Conservation (phyloP, 768 basidiomycete genomes). For the Phlebiopsis flavidoalba region DNA sequence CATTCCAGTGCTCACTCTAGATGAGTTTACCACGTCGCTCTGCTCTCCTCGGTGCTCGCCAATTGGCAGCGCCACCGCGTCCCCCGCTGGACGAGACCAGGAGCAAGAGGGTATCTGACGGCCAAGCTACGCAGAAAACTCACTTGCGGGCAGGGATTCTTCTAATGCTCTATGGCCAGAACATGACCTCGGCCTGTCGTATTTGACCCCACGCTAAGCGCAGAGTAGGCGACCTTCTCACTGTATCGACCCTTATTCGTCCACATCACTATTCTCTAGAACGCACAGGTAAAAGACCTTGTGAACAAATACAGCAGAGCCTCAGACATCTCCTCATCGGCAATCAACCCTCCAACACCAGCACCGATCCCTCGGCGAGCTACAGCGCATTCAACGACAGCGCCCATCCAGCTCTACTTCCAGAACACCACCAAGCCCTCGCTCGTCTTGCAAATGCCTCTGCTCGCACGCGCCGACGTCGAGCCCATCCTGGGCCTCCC, state of each 20-base stretch:
- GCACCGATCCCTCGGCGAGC: slow-evolving; percentile 20
- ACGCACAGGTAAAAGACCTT: slow-evolving; percentile 22
- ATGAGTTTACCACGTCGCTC: slow-evolving; percentile 1
- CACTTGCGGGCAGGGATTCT: not conserved
- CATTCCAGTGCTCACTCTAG: not conserved
- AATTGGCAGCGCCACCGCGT: slow-evolving; percentile 3
- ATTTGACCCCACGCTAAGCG: slow-evolving; percentile 20
- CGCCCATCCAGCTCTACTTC: slow-evolving; percentile 12
- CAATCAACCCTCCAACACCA: slow-evolving; percentile 26
- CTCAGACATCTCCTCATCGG: slow-evolving; percentile 23
- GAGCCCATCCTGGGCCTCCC: slow-evolving; percentile 16
- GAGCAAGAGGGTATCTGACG: not conserved
- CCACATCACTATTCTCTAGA: slow-evolving; percentile 10
- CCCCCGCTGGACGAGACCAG: slow-evolving; percentile 4
- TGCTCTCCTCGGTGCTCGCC: slow-evolving; percentile 5
- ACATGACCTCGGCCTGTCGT: slow-evolving; percentile 4
- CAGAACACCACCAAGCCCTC: slow-evolving; percentile 9
- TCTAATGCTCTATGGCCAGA: not conserved
- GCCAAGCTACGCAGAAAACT: slow-evolving; percentile 6
- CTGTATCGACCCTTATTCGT: not conserved
- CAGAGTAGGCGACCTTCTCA: not conserved
- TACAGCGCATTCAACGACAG: slow-evolving; percentile 20
- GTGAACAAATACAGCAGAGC: slow-evolving; percentile 28
- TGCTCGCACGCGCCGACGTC: not conserved
- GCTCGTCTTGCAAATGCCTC: slow-evolving; percentile 4